Conservation (phyloP, 805 yeast genomes). For the Yamadazyma takamatsuzukensis region DNA sequence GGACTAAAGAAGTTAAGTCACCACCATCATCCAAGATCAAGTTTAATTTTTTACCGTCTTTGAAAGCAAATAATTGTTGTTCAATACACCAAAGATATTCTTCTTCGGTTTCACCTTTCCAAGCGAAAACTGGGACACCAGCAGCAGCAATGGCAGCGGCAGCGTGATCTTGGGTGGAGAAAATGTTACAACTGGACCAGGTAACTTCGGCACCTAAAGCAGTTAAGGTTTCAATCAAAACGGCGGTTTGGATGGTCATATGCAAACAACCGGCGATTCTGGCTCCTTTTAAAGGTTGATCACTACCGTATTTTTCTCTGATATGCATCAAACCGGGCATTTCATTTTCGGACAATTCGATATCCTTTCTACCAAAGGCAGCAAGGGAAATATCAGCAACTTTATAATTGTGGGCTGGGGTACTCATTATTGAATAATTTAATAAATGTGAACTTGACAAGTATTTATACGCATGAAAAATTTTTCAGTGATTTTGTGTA, state of each 20-base stretch:
- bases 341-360: conserved; percentile 97
- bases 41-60: conserved; percentile 92
- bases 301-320: conserved; percentile 85
- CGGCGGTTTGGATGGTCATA: conserved; percentile 99
- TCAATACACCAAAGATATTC: conserved; percentile 99
- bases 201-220: conserved; percentile 99
- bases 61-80: conserved; percentile 97
- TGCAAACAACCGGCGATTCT: conserved; percentile 98
- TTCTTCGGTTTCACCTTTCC: conserved; percentile 99
- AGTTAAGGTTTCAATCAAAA: conserved; percentile 92
- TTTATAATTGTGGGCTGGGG: conserved; percentile 67
- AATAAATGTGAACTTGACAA: no score
- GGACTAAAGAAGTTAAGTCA: conserved; percentile 94
- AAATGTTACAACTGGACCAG: conserved; percentile 99
- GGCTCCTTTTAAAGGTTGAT: conserved; percentile 97
- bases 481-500: no score
- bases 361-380: conserved; percentile 99
- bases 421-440: no score
- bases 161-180: conserved; percentile 99
- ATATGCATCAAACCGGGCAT: conserved; percentile 99
- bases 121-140: conserved; percentile 98
- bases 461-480: no score
- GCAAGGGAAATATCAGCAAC: conserved; percentile 98
- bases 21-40: conserved; percentile 99
- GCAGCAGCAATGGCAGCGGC: conserved; percentile 99